Evolutionary conservation across 768 basidiomycete species (phyloP).

Genomic region (Trametes cinnabarina): DNA sequence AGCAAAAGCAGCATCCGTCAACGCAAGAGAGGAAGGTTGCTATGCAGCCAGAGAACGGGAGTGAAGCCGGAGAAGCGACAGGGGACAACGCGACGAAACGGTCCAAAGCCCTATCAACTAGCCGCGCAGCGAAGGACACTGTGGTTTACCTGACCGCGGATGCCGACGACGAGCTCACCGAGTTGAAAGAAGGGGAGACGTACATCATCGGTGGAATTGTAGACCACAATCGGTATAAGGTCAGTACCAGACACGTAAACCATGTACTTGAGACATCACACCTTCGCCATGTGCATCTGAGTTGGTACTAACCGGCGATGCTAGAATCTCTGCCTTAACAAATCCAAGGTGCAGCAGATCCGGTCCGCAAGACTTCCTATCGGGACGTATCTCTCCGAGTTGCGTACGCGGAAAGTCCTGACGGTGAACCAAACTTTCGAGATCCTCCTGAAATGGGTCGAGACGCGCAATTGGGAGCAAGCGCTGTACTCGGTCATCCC

Average conservation of each 20-base stretch:
- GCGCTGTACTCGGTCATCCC: slow-evolving; percentile 91
- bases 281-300: no score
- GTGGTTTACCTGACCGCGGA: slow-evolving; percentile 96
- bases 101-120: slow-evolving; percentile 1
- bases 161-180: slow-evolving; percentile 79
- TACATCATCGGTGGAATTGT: slow-evolving; percentile 96
- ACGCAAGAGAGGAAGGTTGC: not conserved
- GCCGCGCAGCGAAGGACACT: slow-evolving; percentile 33
- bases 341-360: slow-evolving; percentile 71
- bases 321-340: slow-evolving; percentile 91
- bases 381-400: slow-evolving; percentile 79
- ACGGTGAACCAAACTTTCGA: slow-evolving; percentile 97
- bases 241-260: no score
- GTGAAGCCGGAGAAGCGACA: not conserved
- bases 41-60: not conserved
- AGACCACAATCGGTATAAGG: slow-evolving; percentile 97
- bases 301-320: no score
- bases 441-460: slow-evolving; percentile 88
- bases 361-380: slow-evolving; percentile 92
- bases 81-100: slow-evolving; percentile 2
- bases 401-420: slow-evolving; percentile 90
- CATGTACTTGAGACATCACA: no score
- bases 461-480: slow-evolving; percentile 78
- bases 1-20: not conserved
- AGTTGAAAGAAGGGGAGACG: slow-evolving; percentile 78